phyloP scores from a whole-genome alignment of 768 basidiomycete species.

The Ramaria sp. region DNA sequence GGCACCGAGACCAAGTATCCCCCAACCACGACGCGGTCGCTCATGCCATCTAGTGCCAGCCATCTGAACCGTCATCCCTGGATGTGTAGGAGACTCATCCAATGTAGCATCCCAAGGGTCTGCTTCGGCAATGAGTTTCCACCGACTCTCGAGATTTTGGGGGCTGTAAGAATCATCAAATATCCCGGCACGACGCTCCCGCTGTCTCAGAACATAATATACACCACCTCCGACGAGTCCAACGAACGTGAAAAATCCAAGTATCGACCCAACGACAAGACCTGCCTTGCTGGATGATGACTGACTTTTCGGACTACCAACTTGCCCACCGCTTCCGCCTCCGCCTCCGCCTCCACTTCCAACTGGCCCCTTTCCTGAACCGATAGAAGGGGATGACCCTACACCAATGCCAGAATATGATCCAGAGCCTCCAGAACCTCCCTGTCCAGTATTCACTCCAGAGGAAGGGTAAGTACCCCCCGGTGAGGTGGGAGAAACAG shows the following conservation, averaged over 20 bases:
- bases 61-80: conserved; percentile 8
- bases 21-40: conserved; percentile 18
- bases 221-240: conserved; percentile 28
- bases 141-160: conserved; percentile 2
- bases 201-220: conserved; percentile 24
- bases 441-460: background rate
- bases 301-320: background rate
- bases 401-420: too few relatives aligned
- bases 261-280: conserved; percentile 50
- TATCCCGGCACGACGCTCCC: conserved; percentile 2
- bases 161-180: background rate
- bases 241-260: conserved; percentile 50
- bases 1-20: conserved; percentile 24
- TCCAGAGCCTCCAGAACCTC: background rate
- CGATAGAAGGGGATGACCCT: too few relatives aligned
- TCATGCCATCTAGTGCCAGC: conserved; percentile 11
- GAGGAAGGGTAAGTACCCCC: background rate
- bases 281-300: conserved; percentile 26
- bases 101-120: background rate
- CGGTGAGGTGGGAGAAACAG: background rate
- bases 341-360: too few relatives aligned
- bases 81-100: background rate
- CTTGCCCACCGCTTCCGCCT: background rate
- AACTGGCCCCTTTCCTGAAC: too few relatives aligned
- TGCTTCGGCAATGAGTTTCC: conserved; percentile 13